Evolutionary conservation across 2,329 filamentous ascomycete genomes (phyloP).

Genomic region (Chaetothyriales sp.): DNA sequence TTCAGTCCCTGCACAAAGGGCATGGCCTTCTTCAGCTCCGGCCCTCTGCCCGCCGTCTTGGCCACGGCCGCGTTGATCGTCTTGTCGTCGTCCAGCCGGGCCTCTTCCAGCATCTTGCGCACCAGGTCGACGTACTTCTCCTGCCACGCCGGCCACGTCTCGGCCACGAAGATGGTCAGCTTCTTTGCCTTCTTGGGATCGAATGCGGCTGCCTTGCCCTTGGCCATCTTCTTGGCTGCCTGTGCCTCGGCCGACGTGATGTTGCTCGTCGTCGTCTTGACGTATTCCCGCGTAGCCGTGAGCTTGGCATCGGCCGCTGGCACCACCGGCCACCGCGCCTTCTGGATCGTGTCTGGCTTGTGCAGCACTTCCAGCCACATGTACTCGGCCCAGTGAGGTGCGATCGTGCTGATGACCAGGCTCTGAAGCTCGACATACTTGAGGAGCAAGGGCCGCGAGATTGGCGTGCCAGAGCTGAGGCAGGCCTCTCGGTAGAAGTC

Average conservation of each 20-base stretch:
- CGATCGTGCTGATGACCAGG: slow-evolving; percentile 66
- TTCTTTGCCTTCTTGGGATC: slow-evolving; percentile 88
- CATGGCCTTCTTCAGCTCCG: slow-evolving; percentile 94
- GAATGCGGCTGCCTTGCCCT: slow-evolving; percentile 74
- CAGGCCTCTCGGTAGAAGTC: slow-evolving; percentile 83
- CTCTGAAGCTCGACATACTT: slow-evolving; percentile 80
- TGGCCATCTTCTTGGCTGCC: slow-evolving; percentile 70
- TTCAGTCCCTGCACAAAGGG: slow-evolving; percentile 84
- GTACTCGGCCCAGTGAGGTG: slow-evolving; percentile 89
- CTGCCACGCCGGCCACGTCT: slow-evolving; percentile 79
- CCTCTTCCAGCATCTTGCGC: slow-evolving; percentile 52
- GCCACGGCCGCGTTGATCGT: slow-evolving; percentile 61
- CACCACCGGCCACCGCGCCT: slow-evolving; percentile 59
- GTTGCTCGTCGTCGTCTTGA: slow-evolving; percentile 58
- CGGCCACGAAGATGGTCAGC: slow-evolving; percentile 71
- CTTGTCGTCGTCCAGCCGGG: slow-evolving; percentile 61
- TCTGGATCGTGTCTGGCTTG: slow-evolving; percentile 62
- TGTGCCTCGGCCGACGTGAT: slow-evolving; percentile 73
- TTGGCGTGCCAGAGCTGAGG: slow-evolving; percentile 61
- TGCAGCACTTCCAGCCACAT: slow-evolving; percentile 85
- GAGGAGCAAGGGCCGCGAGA: slow-evolving; percentile 69
- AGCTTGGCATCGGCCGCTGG: slow-evolving; percentile 52
- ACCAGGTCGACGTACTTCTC: slow-evolving; percentile 75
- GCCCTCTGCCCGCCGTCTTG: slow-evolving; percentile 48
- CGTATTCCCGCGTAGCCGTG: slow-evolving; percentile 69